A percentile compares a stretch with the other conserved stretches of the same genome.
These are phyloP conservation scores for Rhinocladiella mackenziei DNA, from an alignment of 2,329 filamentous ascomycete species.

Conservation along the genomic window DNA sequence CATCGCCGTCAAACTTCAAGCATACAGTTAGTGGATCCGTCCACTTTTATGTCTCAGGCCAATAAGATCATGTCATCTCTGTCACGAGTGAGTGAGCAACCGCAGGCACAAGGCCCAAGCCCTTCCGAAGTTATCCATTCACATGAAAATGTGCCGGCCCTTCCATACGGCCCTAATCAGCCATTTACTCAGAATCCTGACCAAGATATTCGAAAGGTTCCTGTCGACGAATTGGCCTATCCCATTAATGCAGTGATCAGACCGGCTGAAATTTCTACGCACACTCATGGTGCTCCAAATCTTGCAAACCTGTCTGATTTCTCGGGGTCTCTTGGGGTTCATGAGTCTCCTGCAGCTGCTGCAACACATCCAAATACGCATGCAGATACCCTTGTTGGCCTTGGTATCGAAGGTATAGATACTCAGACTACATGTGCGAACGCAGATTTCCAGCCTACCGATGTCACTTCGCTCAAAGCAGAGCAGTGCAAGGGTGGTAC, in stretches of 20 bases:
- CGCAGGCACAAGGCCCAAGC: too few species aligned
- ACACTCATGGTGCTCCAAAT: constrained; percentile 21
- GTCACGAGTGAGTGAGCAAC: too few species aligned
- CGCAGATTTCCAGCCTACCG: neutral
- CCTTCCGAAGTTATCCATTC: too few species aligned
- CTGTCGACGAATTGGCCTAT: constrained; percentile 14
- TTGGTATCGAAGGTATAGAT: constrained; percentile 11
- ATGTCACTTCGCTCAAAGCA: neutral
- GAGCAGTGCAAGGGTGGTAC: constrained; percentile 5
- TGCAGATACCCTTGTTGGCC: constrained; percentile 12
- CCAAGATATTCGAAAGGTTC: constrained; percentile 8
- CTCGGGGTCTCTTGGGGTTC: neutral
- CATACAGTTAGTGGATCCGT: too few species aligned
- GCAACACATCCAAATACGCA: neutral
- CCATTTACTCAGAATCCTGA: neutral
- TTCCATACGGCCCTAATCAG: neutral
- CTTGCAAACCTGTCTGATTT: constrained; percentile 11
- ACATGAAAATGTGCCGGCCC: neutral
- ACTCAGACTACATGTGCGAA: too few species aligned
- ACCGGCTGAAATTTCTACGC: constrained; percentile 10
- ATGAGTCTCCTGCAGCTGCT: neutral
- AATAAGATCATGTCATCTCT: too few species aligned
- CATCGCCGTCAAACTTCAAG: too few species aligned
- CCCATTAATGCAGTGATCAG: constrained; percentile 2
- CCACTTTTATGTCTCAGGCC: too few species aligned